Evolutionary conservation across 345 rosid species (phyloP).

Genomic region (Carallia brachiata): DNA sequence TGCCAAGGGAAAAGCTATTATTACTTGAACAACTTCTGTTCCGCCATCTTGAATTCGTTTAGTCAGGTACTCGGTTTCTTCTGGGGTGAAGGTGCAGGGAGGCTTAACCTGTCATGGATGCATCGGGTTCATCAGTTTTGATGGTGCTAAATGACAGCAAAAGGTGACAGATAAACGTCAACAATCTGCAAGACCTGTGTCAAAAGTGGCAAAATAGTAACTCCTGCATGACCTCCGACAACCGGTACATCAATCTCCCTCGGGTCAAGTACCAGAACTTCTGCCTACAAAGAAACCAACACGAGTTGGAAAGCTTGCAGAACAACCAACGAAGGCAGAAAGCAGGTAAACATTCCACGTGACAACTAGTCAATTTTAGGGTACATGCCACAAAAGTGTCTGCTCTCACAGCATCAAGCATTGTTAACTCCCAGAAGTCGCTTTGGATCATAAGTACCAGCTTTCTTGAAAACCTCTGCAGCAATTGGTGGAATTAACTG

Average conservation of each 20-base stretch:
- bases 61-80: conserved; percentile 12
- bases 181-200: conserved; percentile 24
- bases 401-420: conserved; percentile 73
- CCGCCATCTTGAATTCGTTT: conserved; percentile 34
- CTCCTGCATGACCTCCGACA: conserved; percentile 36
- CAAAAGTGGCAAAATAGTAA: conserved; percentile 31
- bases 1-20: neutral
- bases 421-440: conserved; percentile 66
- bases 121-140: conserved; percentile 2
- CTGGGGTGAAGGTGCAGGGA: conserved; percentile 25
- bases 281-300: conserved; percentile 14
- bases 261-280: conserved; percentile 32
- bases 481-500: conserved; percentile 84
- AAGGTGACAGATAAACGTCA: neutral
- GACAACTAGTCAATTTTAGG: neutral
- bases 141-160: too few relatives aligned
- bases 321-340: too few relatives aligned
- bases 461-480: conserved; percentile 70
- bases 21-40: conserved; percentile 35
- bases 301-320: neutral
- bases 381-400: conserved; percentile 43
- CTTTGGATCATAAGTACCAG: conserved; percentile 67
- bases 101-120: conserved; percentile 27
- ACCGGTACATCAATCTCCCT: conserved; percentile 30
- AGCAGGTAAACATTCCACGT: neutral